Conservation (phyloP, 1,284 basidiomycete genomes). For the Dichomitus squalens region DNA sequence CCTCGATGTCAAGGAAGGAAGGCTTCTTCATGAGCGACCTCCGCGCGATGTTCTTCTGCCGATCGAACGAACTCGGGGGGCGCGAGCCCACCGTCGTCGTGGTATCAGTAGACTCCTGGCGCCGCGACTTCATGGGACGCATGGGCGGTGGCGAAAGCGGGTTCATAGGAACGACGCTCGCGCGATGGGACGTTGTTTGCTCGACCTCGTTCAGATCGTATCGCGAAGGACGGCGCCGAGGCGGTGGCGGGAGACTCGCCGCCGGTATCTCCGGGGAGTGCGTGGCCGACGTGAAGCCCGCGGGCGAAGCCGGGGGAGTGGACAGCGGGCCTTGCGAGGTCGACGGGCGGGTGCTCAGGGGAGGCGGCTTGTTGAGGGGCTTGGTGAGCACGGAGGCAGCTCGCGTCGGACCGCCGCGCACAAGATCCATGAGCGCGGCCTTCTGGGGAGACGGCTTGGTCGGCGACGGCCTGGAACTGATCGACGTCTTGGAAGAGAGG, state of each 20-base stretch:
- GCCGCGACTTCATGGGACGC: slow-evolving; percentile 21
- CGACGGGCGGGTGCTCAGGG: slow-evolving; percentile 28
- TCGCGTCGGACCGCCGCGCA: slow-evolving; percentile 19
- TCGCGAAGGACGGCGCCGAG: slow-evolving; percentile 31
- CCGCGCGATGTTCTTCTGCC: slow-evolving; percentile 28
- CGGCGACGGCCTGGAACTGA: slow-evolving; percentile 8
- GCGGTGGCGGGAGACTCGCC: slow-evolving; percentile 39
- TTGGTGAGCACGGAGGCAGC: slow-evolving; percentile 24
- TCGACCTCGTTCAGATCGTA: slow-evolving; percentile 22
- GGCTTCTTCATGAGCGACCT: slow-evolving; percentile 59
- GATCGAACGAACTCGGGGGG: slow-evolving; percentile 34
- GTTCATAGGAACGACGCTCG: slow-evolving; percentile 35
- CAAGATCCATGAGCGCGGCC: slow-evolving; percentile 4
- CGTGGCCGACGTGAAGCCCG: slow-evolving; percentile 15
- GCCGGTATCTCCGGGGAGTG: slow-evolving; percentile 25
- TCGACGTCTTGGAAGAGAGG: slow-evolving; percentile 11
- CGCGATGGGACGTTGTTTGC: slow-evolving; percentile 29
- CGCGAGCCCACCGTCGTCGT: slow-evolving; percentile 15
- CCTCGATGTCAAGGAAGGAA: slow-evolving; percentile 70
- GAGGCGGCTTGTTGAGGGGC: slow-evolving; percentile 13
- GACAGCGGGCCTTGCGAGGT: slow-evolving; percentile 31
- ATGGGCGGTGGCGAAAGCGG: slow-evolving; percentile 41
- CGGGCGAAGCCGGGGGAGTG: slow-evolving; percentile 23
- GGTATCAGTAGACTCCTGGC: slow-evolving; percentile 15
- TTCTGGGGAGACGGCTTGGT: slow-evolving; percentile 8